Base-by-base conservation (phyloP, 2,329 filamentous ascomycete genomes). In the Penicillium sp. region DNA sequence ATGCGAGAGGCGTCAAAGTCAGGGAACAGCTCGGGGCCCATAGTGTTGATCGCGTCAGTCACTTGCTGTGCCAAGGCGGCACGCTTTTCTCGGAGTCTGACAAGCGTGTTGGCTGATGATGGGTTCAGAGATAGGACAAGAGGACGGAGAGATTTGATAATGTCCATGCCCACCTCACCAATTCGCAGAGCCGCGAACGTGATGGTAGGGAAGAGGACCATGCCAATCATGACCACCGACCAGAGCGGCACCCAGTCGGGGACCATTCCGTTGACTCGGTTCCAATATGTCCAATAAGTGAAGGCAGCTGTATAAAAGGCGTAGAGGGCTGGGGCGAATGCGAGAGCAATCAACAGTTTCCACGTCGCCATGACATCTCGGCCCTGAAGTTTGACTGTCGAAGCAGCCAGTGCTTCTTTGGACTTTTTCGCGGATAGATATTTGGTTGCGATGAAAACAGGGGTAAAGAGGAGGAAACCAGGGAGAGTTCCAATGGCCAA, bases 151-250 rank as follows among this genome's bases (percentile, higher is more conserved):
- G 93, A 97, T 75, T 97, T 99, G 77, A 94, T 79, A 52, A 99
- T 97, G 69, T 99, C 94, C 92, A 99, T 97, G 48, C 93, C 94
- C n/a, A 96, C 88, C 76, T 99, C 94, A 44, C 94, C 94, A 62
- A 97, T 96, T 10, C 94, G 88, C 48, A 99, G 85, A 6, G 94
- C 91, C 4, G 92, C 92, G 72, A 96, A 97, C 0, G 92, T 97
- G 64, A 97, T 88, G 22, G 86, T 83, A 5, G 92, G 89, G 79
- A 96, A 96, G 61, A 95, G 77, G 45, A 90, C 80, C 77, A 90
- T 87, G 46, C 92, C 89, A 38, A 85, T 83, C 9, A 90, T 71
- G 59, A 92, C 86, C 10, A 95, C 83, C 21, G 85, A 71, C 85
- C 88, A 96, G 53, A 92, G 82, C 1, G 92, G 90, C 31, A 96